Evolutionary conservation across 495 filamentous ascomycete species (phyloP).

Genomic region (Lepraria neglecta): DNA sequence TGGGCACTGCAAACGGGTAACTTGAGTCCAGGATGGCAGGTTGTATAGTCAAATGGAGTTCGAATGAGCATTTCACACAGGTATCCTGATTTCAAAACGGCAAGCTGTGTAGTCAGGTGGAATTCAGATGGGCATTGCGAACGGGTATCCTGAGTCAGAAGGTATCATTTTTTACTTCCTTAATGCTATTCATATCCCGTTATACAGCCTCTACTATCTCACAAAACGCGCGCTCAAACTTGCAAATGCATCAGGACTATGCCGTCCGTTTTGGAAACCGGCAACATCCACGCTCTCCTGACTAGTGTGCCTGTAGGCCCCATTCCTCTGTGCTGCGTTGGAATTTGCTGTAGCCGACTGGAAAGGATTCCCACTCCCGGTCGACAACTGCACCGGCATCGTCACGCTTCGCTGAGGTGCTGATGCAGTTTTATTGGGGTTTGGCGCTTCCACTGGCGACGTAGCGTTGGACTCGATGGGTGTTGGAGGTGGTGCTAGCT

Average conservation of each 20-base stretch:
- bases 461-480: slow-evolving; percentile 35
- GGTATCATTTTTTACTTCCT: background rate
- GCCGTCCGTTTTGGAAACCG: slow-evolving; percentile 66
- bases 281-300: slow-evolving; percentile 86
- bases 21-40: too few relatives aligned
- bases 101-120: too few relatives aligned
- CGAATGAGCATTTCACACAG: too few relatives aligned
- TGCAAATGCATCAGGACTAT: slow-evolving; percentile 97
- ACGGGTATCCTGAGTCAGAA: too few relatives aligned
- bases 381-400: slow-evolving; percentile 30
- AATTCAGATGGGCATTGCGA: too few relatives aligned
- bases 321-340: slow-evolving; percentile 20
- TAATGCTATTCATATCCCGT: background rate
- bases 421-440: slow-evolving; percentile 21
- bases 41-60: too few relatives aligned
- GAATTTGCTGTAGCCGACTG: slow-evolving; percentile 19
- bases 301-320: slow-evolving; percentile 57
- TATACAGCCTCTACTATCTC: slow-evolving; percentile 26
- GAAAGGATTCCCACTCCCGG: slow-evolving; percentile 38
- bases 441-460: slow-evolving; percentile 24
- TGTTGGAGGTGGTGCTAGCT: slow-evolving; percentile 52
- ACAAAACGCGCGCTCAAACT: slow-evolving; percentile 68
- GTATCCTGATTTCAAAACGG: too few relatives aligned
- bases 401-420: slow-evolving; percentile 32
- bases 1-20: too few relatives aligned